Base-by-base conservation (phyloP, 345 rosid genomes). In the Orychophragmus violaceus region DNA sequence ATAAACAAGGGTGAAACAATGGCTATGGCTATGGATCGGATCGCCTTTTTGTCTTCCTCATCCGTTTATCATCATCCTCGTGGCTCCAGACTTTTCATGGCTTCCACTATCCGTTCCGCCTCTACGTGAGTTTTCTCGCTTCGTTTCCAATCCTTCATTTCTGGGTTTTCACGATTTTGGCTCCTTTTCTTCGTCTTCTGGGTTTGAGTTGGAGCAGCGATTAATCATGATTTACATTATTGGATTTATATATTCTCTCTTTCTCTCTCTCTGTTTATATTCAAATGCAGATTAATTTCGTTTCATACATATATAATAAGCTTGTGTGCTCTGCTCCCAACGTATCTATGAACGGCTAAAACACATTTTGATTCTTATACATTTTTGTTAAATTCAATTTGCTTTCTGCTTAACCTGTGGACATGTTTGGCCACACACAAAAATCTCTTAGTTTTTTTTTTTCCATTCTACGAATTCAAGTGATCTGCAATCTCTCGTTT, bases 51-150 rank as follows among this genome's bases (percentile, higher is more conserved):
- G 24, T 32, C 77, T 50, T 17, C 77, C 9, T 59, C 77, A 11
- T 19, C 55, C 2, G 4, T 29, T 29, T 42, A 21, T 51, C 77
- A 23, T 23, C 62, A 25, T n/a, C 17, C 19, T 17, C 42, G 8
- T 8, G 50, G 23, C 24, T 18, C 23, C 24, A 45, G 50, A 45
- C 19, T 45, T 45, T 18, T 18, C 70, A 75, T 75, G 78, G 49
- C 74, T 41, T 75, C 74, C 65, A 69, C 70, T 3, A 17, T 62
- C 5, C 64, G 14, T 36, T 5, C 73, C 2, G 8, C 51, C 6
- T 19, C 74, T 46, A 39, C 59, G 78, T 75, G 62, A 69, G 74
- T 69, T 68, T 56, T 66, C 41, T 12, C 16, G 49, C 11, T 60
- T 32, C 41, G 5, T 48, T 16, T 2, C n/a, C n/a, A 29, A 13